Conservation (phyloP, 1,284 basidiomycete species). For the Amylostereum areolatum region DNA sequence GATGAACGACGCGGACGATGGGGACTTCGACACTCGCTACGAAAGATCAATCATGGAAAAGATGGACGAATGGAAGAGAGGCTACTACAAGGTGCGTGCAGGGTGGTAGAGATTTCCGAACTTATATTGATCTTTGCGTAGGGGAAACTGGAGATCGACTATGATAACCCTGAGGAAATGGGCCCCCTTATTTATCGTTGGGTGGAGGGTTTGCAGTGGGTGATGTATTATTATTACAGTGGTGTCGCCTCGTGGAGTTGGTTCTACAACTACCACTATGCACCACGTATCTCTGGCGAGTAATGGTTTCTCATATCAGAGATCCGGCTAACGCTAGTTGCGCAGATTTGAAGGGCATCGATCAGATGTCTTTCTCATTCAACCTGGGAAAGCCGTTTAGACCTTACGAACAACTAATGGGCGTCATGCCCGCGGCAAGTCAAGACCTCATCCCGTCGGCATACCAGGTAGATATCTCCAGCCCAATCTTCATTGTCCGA, state of each 20-base stretch:
- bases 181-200: conserved; percentile 73
- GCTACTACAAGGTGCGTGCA: conserved; percentile 81
- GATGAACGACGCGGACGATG: conserved; percentile 58
- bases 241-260: conserved; percentile 97
- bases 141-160: conserved; percentile 82
- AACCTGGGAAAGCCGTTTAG: conserved; percentile 86
- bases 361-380: conserved; percentile 81
- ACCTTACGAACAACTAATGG: conserved; percentile 98
- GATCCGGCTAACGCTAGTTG: conserved; percentile 2
- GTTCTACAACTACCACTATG: conserved; percentile 99
- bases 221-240: conserved; percentile 97
- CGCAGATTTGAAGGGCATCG: conserved; percentile 73
- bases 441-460: conserved; percentile 83
- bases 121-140: conserved; percentile 21
- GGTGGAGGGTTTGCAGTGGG: conserved; percentile 96
- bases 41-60: conserved; percentile 72
- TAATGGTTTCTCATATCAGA: conserved; percentile 4
- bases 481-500: neutral
- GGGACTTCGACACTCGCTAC: conserved; percentile 73
- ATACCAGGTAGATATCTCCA: conserved; percentile 56
- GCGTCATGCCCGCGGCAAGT: conserved; percentile 89
- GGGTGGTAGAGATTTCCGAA: conserved; percentile 15
- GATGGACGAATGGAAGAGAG: conserved; percentile 89
- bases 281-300: conserved; percentile 87
- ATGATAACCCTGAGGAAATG: conserved; percentile 63